Evolutionary conservation across 805 yeast species (phyloP), one percentile per base, ranked within the genome.

Genomic region (Helenozyma rhizophorensis): DNA sequence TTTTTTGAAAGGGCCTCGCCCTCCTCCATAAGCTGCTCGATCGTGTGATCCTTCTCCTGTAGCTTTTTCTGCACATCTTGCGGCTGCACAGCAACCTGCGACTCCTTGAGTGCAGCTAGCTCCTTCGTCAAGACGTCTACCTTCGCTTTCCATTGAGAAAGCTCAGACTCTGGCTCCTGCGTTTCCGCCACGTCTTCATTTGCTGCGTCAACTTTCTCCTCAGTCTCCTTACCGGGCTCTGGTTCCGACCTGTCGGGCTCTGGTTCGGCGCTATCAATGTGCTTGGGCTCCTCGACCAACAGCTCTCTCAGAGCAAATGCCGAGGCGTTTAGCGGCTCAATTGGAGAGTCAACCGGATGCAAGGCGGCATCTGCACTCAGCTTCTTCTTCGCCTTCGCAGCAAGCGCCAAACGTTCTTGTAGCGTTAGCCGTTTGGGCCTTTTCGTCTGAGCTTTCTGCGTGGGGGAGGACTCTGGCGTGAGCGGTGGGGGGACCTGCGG

Each of bases 371-470:
- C 19, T 8, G 19, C 19, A 8, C 7, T 5, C 19, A 17, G 19
- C 27, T 57, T 62, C 32, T 54, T 56, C 21, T 65, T 65, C 10
- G 65, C 65, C 37, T 74, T 69, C 6, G 95, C 87, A 1, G 96
- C 96, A 40, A 78, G 58, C 2, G 93, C 94, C 32, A 89, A 66
- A 40, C 97, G 68, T 49, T 89, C 96, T 49, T 86, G 94, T 45
- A 90, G 65, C 0, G 95, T 79, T 13, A 85, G 60, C 41, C 89
- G 68, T 53, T 81, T 82, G 43, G 67, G 70, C 19, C 68, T 57
- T 30, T 47, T 42, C 9, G 44, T 33, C 13, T 22, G 21, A 13
- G 19, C 16, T 3, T 9, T 23, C n/a, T 17, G 33, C 11, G 14
- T 27, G 14, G 27, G 13, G 23, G n/a, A n/a, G n/a, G n/a, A n/a